Evolutionary conservation across 2,329 filamentous ascomycete genomes (phyloP).

Genomic region (Hymenoscyphus scutula): DNA sequence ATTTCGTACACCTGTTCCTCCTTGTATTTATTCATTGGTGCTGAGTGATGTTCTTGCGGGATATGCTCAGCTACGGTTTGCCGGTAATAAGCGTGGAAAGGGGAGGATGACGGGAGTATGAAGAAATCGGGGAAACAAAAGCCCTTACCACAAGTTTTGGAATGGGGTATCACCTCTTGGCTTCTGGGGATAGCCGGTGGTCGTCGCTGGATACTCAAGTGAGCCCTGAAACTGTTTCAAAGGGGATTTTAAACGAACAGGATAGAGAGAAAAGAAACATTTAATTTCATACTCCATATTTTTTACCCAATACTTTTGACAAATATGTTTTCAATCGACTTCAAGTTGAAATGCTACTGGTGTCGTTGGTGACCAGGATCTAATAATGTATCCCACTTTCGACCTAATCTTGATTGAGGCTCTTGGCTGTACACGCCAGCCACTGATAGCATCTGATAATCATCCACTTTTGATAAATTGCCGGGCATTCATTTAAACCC

Average conservation of each 20-base stretch:
- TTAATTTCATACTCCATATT: neutral
- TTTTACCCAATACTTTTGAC: neutral
- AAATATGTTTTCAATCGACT: neutral
- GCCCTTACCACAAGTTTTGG: neutral
- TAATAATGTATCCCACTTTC: neutral
- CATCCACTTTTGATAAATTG: neutral
- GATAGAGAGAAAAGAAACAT: too few species aligned
- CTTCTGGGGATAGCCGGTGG: neutral
- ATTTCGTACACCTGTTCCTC: neutral
- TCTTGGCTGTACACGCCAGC: neutral
- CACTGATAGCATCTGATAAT: neutral
- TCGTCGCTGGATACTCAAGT: neutral
- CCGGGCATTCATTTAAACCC: neutral
- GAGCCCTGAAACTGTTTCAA: neutral
- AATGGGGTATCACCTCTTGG: neutral
- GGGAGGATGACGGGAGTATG: neutral
- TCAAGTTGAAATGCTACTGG: neutral
- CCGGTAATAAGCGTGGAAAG: neutral
- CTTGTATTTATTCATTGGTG: neutral
- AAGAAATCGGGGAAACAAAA: neutral
- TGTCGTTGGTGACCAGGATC: neutral
- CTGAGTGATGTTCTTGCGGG: neutral
- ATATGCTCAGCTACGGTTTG: neutral
- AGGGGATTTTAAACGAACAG: neutral
- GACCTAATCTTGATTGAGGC: neutral